Evolutionary conservation across 2,329 filamentous ascomycete species (phyloP), one percentile per base, ranked within the genome.

Genomic region (Davidsoniella neocaledoniae): DNA sequence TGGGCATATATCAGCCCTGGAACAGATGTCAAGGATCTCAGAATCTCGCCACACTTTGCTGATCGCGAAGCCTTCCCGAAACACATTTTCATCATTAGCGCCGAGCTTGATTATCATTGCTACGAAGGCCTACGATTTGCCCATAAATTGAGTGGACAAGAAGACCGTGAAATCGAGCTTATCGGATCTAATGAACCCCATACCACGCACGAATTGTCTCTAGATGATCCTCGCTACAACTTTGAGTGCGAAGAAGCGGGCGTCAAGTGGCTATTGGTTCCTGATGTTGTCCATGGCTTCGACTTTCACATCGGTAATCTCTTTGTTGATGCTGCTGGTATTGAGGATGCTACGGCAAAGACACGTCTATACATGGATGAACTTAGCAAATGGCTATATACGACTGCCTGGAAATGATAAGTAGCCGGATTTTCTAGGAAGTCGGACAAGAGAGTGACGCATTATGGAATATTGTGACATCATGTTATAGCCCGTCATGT

Each of bases 221-320:
- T 52, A 3, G 48, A 41, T 44, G 63, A 67, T 48, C 63, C 65
- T 57, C 55, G 60, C 33, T 67, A 63, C 48, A 57, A 57, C 4
- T 67, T 65, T 55, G 61, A 65, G 54, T 60, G 59, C 36, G 47
- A 52, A 49, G 56, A 54, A 47, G 46, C 10, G 55, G 56, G 55
- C 1, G 61, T 67, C 23, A 61, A 61, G 46, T 68, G 66, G 66
- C 50, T 69, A 54, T 57, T 68, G 3, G 61, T 70, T 14, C 67
- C 67, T 4, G 66, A 69, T 50, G 61, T 61, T 39, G 26, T 67
- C 12, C 66, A 68, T 48, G 66, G 61, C 2, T 69, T 68, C 49
- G 66, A 69, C 56, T 61, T 55, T 26, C n/a, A 61, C 10, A 56
- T 63, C 5, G 53, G 56, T 9, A 48, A 52, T 4, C 52, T 58